Conservation (phyloP, 352 stramenopile genomes). For the Thalassiosira hispida region DNA sequence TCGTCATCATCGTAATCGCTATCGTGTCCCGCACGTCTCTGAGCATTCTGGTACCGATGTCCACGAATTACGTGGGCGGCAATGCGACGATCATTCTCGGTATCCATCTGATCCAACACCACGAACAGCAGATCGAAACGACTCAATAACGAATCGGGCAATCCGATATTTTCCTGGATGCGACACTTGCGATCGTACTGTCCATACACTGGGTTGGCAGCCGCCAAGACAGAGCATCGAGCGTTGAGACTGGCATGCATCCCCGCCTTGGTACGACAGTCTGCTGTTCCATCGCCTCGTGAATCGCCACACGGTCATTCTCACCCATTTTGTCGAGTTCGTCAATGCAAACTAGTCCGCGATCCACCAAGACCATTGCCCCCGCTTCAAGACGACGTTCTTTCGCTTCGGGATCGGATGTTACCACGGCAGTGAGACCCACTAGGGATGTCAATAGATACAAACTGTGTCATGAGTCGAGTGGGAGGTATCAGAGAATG, state of each 20-base stretch:
- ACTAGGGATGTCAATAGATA: no score
- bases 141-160: conserved; percentile 98
- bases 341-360: conserved; percentile 99
- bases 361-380: conserved; percentile 99
- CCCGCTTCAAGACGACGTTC: conserved; percentile 93
- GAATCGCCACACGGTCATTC: conserved; percentile 98
- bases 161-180: conserved; percentile 98
- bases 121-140: conserved; percentile 99
- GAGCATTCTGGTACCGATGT: conserved; percentile 91
- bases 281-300: conserved; percentile 99
- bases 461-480: no score
- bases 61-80: conserved; percentile 97
- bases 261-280: conserved; percentile 99
- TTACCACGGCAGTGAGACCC: conserved; percentile 98
- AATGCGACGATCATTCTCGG: conserved; percentile 93
- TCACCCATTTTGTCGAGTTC: conserved; percentile 91
- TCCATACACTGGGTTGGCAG: conserved; percentile 99
- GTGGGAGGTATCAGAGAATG: no score
- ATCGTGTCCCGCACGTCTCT: conserved; percentile 88
- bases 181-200: conserved; percentile 98
- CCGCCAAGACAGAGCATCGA: conserved; percentile 96
- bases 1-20: conserved; percentile 86
- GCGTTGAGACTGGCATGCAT: conserved; percentile 99
- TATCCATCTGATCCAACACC: conserved; percentile 97
- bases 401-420: conserved; percentile 91